Evolutionary conservation across 768 basidiomycete species (phyloP).

Genomic region (Grammothele lineata): DNA sequence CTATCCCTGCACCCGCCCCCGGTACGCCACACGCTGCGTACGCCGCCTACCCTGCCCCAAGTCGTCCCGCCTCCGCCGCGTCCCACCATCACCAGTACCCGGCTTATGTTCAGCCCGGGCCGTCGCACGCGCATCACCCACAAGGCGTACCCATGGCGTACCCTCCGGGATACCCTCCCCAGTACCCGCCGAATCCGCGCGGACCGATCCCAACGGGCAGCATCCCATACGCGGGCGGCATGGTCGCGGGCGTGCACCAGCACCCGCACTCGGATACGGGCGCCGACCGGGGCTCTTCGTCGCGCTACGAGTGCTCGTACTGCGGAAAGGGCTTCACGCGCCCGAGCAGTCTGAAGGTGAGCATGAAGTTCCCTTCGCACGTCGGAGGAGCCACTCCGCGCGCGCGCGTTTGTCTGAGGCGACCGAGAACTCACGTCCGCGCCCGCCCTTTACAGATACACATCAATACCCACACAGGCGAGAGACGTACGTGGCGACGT

Average conservation of each 20-base stretch:
- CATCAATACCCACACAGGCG: constrained; percentile 79
- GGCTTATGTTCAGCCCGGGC: neutral
- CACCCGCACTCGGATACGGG: constrained; percentile 5
- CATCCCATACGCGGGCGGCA: constrained; percentile 27
- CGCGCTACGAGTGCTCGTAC: constrained; percentile 73
- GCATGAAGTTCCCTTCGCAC: constrained; percentile 4
- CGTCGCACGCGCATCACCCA: no score
- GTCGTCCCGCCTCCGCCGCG: constrained; percentile 13
- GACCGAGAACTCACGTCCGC: neutral
- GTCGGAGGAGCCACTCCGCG: neutral
- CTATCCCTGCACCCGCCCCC: constrained; percentile 13
- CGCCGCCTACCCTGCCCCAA: constrained; percentile 14
- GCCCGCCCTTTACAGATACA: constrained; percentile 58
- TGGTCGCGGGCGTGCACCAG: constrained; percentile 18
- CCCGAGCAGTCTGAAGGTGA: constrained; percentile 77
- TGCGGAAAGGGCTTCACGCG: constrained; percentile 81
- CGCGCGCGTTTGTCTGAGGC: neutral
- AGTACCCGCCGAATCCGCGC: constrained; percentile 10
- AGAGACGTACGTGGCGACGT: constrained; percentile 59
- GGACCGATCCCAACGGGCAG: constrained; percentile 20
- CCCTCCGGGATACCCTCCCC: neutral
- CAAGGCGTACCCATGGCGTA: constrained; percentile 9
- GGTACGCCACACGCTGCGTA: constrained; percentile 7
- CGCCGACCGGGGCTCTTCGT: constrained; percentile 27
- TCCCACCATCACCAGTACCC: no score